Percentiles rank a stretch among this genome's conserved stretches.
Evolutionary conservation across 2,329 filamentous ascomycete species (phyloP).

Genomic region (Nigrograna mackinnonii): DNA sequence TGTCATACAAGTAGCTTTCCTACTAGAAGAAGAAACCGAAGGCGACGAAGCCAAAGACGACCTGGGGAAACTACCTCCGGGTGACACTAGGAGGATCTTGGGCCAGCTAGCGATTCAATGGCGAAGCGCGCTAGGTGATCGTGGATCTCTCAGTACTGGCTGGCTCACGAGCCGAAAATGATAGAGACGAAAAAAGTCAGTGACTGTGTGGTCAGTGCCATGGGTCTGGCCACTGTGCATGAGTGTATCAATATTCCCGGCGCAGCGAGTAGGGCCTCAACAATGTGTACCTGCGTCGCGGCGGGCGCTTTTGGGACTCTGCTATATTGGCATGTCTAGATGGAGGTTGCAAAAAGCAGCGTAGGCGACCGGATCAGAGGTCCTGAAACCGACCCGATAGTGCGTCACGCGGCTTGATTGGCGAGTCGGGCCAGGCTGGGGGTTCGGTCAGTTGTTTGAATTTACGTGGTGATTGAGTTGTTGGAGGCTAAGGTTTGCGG

Average conservation of each 20-base stretch:
- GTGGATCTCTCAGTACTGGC: slow-evolving; percentile 84
- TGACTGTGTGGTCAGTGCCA: too few species aligned
- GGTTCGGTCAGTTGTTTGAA: too few species aligned
- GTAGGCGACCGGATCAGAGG: slow-evolving; percentile 9
- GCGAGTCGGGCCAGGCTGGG: slow-evolving; percentile 3
- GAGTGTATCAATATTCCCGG: too few species aligned
- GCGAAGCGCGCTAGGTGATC: slow-evolving; percentile 87
- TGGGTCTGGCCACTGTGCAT: too few species aligned
- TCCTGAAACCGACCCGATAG: slow-evolving; percentile 11
- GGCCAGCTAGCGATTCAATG: slow-evolving; percentile 86
- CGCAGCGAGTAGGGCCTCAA: too few species aligned
- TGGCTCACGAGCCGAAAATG: slow-evolving; percentile 59
- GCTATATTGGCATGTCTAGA: too few species aligned
- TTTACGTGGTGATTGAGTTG: too few species aligned
- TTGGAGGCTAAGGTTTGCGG: slow-evolving; percentile 15
- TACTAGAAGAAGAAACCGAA: slow-evolving; percentile 59
- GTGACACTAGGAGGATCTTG: slow-evolving; percentile 62
- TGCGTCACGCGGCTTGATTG: slow-evolving; percentile 9
- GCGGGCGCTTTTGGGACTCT: too few species aligned
- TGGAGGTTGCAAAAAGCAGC: too few species aligned
- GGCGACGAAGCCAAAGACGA: slow-evolving; percentile 50
- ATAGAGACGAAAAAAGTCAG: too few species aligned
- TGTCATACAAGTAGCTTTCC: slow-evolving; percentile 67
- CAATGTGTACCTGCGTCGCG: too few species aligned
- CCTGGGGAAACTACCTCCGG: slow-evolving; percentile 13